Conservation (phyloP, 495 filamentous ascomycete genomes). For the Elaphomyces granulatus region DNA sequence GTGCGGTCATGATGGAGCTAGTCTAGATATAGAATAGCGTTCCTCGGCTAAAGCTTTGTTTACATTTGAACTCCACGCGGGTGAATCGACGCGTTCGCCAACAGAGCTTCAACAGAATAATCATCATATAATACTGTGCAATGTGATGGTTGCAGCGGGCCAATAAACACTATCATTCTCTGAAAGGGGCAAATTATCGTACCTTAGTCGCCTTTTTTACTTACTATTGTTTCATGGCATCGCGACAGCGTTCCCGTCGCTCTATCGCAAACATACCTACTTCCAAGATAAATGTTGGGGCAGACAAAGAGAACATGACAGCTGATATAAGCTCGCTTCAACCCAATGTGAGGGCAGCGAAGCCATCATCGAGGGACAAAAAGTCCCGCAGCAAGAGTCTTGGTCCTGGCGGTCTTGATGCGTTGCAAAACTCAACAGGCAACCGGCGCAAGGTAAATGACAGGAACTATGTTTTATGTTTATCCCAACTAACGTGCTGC, state of each 20-base stretch:
- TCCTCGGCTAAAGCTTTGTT: slow-evolving; percentile 30
- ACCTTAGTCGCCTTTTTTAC: no score
- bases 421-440: slow-evolving; percentile 58
- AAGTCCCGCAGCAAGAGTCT: slow-evolving; percentile 91
- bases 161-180: no score
- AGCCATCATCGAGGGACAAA: slow-evolving; percentile 27
- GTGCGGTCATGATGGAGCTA: slow-evolving; percentile 21
- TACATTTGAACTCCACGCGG: no score
- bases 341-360: slow-evolving; percentile 25
- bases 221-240: no score
- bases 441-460: slow-evolving; percentile 75
- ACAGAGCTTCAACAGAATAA: no score
- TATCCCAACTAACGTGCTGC: no score
- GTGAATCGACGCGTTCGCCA: no score
- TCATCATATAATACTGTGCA: no score
- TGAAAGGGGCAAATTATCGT: no score
- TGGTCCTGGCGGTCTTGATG: slow-evolving; percentile 78
- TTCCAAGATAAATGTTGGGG: slow-evolving; percentile 25
- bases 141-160: no score
- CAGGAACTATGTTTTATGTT: slow-evolving; percentile 1
- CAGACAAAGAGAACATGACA: slow-evolving; percentile 62
- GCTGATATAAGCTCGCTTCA: slow-evolving; percentile 37
- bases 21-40: slow-evolving; percentile 18
- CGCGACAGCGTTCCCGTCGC: slow-evolving; percentile 50
- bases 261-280: slow-evolving; percentile 57